Conservation (phyloP, 2,329 filamentous ascomycete species). For the Diaporthe sp. region DNA sequence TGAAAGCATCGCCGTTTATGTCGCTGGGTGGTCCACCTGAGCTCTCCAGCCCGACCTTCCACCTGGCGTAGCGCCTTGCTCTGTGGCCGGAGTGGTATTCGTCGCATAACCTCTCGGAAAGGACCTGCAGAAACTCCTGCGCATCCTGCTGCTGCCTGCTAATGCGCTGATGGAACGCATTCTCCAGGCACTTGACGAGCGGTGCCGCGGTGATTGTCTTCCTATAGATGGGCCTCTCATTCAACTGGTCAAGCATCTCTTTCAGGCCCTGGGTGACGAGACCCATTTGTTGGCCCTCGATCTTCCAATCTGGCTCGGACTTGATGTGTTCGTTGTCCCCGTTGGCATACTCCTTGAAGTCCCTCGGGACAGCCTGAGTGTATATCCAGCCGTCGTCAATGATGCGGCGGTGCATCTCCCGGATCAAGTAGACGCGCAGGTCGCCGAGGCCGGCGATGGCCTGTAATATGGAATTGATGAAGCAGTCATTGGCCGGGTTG, state of each 20-base stretch:
- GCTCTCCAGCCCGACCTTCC: constrained; percentile 46
- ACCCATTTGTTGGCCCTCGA: constrained; percentile 81
- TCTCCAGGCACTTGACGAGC: constrained; percentile 87
- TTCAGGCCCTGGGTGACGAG: constrained; percentile 90
- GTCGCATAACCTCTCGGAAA: constrained; percentile 91
- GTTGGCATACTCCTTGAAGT: constrained; percentile 40
- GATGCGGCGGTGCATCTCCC: constrained; percentile 86
- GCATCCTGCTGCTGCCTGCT: constrained; percentile 97
- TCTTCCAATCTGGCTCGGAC: constrained; percentile 67
- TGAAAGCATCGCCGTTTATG: constrained; percentile 48
- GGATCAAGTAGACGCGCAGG: constrained; percentile 90
- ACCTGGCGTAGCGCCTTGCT: constrained; percentile 73
- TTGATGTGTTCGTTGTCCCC: constrained; percentile 48
- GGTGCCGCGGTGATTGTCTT: constrained; percentile 92
- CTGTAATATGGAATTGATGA: constrained; percentile 97
- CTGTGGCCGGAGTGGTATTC: constrained; percentile 90
- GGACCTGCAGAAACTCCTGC: constrained; percentile 95
- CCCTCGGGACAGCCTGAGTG: constrained; percentile 68
- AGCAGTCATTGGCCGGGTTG: constrained; percentile 96
- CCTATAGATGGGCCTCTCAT: constrained; percentile 92
- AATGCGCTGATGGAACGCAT: constrained; percentile 89
- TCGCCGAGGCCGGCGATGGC: constrained; percentile 92
- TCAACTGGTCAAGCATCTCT: constrained; percentile 91
- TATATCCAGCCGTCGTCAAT: constrained; percentile 87
- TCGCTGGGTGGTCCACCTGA: constrained; percentile 41